Base-by-base conservation (phyloP, 495 filamentous ascomycete genomes). In the Amphirosellinia nigrospora region DNA sequence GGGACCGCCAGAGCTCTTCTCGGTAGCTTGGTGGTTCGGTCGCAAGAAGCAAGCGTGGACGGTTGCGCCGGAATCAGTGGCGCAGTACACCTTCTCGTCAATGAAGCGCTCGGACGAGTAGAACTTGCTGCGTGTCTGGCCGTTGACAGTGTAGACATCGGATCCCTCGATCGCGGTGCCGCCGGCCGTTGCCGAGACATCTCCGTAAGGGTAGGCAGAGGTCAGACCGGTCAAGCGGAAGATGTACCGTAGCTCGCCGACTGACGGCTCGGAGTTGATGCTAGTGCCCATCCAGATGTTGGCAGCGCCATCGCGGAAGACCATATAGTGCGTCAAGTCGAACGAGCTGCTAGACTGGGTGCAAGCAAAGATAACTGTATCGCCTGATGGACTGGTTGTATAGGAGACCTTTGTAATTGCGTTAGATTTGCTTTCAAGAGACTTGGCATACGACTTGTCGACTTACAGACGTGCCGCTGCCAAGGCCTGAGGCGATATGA, bases 91-190 rank as follows among this genome's bases (percentile, higher is more conserved):
- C 9, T 82, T 73, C 70, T 89, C 85, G 66, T 89, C 87, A 71
- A 89, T 88, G 71, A 88, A 88, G 8, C 84, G 82, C 28, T 88
- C 74, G 64, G 83, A 86, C 1, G 85, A 87, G 77, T 88, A 89
- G 78, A 89, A 75, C 69, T 89, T 89, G 82, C 81, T 84, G 45
- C 87, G 84, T 0, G 86, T 88, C 71, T 88, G 74, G 26, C 84
- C 82, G 46, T 78, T 69, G 36, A 88, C 83, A 30, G 82, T 66
- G 69, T 80, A 88, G 68, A 89, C 86, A 70, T 89, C 86, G 6
- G 81, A 84, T 19, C 85, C 87, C 71, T 88, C 87, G 48, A 89
- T 71, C 6, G 77, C 77, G 19, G 81, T 79, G 23, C 78, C 82
- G 3, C 74, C 77, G 9, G 78, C 79, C 21, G 80, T 86, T 0